Evolutionary conservation across 2,329 filamentous ascomycete genomes (phyloP).

Genomic region (Stagonosporopsis chrysanthemi): DNA sequence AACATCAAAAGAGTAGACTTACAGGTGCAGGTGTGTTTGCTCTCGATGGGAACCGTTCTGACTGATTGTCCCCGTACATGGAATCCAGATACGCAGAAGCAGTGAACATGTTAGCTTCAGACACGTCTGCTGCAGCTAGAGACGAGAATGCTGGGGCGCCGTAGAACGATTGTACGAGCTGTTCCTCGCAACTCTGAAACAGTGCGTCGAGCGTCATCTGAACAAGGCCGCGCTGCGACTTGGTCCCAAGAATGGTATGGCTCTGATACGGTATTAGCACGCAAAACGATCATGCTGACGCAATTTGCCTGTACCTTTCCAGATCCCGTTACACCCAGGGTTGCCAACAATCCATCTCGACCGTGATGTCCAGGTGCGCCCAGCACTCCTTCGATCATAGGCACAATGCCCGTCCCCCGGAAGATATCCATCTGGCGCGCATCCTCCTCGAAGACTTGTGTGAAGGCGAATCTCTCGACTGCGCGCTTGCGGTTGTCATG

Average conservation of each 20-base stretch:
- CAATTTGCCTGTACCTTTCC: constrained; percentile 73
- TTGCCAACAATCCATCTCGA: constrained; percentile 88
- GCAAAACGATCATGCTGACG: constrained; percentile 5
- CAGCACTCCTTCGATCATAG: constrained; percentile 82
- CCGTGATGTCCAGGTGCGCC: constrained; percentile 76
- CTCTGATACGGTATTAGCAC: constrained; percentile 64
- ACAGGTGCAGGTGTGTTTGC: constrained; percentile 58
- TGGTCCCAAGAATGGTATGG: constrained; percentile 92
- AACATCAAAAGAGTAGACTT: constrained; percentile 33
- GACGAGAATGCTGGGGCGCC: constrained; percentile 73
- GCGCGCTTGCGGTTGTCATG: constrained; percentile 84
- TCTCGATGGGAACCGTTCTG: constrained; percentile 57
- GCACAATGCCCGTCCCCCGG: constrained; percentile 75
- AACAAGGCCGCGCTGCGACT: constrained; percentile 84
- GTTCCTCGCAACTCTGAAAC: constrained; percentile 79
- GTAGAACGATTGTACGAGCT: constrained; percentile 67
- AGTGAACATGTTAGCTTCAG: constrained; percentile 78
- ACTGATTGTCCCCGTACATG: constrained; percentile 73
- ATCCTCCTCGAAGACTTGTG: constrained; percentile 87
- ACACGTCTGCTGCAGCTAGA: constrained; percentile 76
- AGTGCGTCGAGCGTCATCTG: constrained; percentile 91
- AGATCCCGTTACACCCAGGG: constrained; percentile 91
- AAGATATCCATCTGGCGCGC: constrained; percentile 88
- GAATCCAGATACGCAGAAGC: constrained; percentile 81
- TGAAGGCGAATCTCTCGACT: constrained; percentile 94